Base-by-base conservation (phyloP, 108 stramenopile genomes). In the Fragilaria radians region DNA sequence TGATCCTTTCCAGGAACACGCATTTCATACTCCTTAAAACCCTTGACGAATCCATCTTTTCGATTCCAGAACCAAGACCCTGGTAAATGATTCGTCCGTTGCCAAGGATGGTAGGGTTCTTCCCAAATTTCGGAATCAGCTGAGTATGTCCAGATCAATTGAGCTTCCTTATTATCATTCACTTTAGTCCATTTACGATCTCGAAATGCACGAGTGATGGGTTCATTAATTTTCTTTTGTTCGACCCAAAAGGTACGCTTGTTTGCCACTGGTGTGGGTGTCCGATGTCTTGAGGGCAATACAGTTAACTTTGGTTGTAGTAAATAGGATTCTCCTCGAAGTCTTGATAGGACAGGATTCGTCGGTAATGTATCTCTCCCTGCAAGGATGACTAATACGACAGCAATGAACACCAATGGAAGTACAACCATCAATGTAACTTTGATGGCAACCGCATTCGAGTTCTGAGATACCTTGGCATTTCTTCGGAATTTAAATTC, bases 1-100 rank as follows among this genome's bases (percentile, higher is more conserved):
- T 5, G 51, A 1, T 32, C 33, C 31, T 4, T 33, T 47, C 0
- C 30, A 53, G 27, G 30, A 23, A 42, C 36, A 7, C 36, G 7
- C 32, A 25, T 33, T 31, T 63, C 62, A 32, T 54, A 63, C 34
- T 63, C 17, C 11, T 36, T 28, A 11, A 49, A 54, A 25, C 48
- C 46, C n/a, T 63, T 48, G 52, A 36, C 52, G 29, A 63, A 63
- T 3, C 24, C 9, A 32, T 32, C 51, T 47, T 63, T 63, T 23
- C 23, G 23, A 29, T 63, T 63, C 52, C 51, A 63, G 11, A 18
- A 30, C 2, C 29, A 19, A 23, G 3, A 33, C 18, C 32, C 33
- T 3, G 62, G 62, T 9, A 63, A 36, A 23, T 32, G 48, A 23
- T 63, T 63, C 52, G 32, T 48, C 27, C 62, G 62, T 32, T 63